phyloP scores from a whole-genome alignment of 2,329 filamentous ascomycete species.

The Exophiala spinifera region DNA sequence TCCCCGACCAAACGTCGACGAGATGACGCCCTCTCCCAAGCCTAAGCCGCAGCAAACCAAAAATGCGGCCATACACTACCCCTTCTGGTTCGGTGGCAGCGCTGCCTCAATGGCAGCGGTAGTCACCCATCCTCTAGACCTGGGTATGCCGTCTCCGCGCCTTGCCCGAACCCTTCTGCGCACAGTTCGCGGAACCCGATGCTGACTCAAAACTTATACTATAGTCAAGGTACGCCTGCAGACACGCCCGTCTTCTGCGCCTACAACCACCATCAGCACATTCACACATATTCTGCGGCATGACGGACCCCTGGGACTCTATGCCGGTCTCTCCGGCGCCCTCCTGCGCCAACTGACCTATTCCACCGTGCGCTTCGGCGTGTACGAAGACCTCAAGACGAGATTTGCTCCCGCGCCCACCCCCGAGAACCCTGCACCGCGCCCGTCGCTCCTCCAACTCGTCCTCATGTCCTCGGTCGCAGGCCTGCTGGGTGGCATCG shows the following conservation, averaged over 20 bases:
- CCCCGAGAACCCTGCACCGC: conserved; percentile 37
- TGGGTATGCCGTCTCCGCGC: conserved; percentile 63
- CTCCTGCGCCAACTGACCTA: conserved; percentile 93
- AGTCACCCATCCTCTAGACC: conserved; percentile 89
- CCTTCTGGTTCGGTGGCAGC: conserved; percentile 96
- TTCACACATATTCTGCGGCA: conserved; percentile 75
- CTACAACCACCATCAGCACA: conserved; percentile 79
- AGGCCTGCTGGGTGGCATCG: conserved; percentile 83
- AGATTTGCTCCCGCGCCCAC: conserved; percentile 53
- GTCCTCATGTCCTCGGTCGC: conserved; percentile 78
- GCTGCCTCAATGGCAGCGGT: conserved; percentile 87
- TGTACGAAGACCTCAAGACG: conserved; percentile 90
- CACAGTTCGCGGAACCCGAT: conserved; percentile 41
- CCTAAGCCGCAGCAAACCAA: conserved; percentile 27
- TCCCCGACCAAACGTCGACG: conserved; percentile 19
- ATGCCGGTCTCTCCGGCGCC: conserved; percentile 86
- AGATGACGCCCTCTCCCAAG: conserved; percentile 28
- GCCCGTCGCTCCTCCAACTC: conserved; percentile 64
- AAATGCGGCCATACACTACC: conserved; percentile 54
- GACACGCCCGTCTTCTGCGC: conserved; percentile 71
- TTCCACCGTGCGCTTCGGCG: conserved; percentile 90
- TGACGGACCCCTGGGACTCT: conserved; percentile 76
- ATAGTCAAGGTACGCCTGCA: conserved; percentile 79
- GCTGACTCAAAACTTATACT: conserved; percentile 56
- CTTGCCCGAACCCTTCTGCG: no score